Percentiles rank a stretch among this genome's conserved stretches.
Evolutionary conservation across 2,329 filamentous ascomycete species (phyloP).

Genomic region (Talaromyces albobiverticillius): DNA sequence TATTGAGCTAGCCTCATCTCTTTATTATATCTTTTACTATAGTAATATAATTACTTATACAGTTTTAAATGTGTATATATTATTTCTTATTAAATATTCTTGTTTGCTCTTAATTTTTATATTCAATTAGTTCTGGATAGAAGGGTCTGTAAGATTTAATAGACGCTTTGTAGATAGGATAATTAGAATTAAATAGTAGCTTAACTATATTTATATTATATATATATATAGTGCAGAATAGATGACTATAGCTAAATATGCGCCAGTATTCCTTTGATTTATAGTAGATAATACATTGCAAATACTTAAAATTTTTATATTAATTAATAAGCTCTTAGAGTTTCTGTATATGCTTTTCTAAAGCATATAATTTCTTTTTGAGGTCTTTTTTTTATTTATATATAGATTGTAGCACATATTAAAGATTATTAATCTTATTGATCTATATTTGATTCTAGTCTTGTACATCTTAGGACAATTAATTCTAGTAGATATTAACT

Average conservation of each 20-base stretch:
- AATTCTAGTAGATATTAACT: neutral
- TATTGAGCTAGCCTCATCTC: too few relatives aligned
- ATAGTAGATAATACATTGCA: neutral
- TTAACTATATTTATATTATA: neutral
- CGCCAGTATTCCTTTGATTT: neutral
- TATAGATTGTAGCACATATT: neutral
- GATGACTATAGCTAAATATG: neutral
- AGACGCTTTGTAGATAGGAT: neutral
- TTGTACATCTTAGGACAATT: neutral
- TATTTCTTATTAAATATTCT: neutral
- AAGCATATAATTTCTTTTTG: neutral
- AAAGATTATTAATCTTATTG: neutral
- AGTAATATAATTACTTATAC: too few relatives aligned
- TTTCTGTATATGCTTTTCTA: neutral
- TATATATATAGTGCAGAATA: neutral
- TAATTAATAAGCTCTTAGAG: neutral
- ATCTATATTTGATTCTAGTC: neutral
- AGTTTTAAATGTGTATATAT: too few relatives aligned
- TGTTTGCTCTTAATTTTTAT: neutral
- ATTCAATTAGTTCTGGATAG: neutral
- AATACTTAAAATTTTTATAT: neutral
- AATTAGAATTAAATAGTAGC: neutral
- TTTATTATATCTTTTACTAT: too few relatives aligned
- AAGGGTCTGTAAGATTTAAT: neutral
- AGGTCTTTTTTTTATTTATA: neutral